A percentile compares a stretch with the other conserved stretches of the same genome.
Conservation (phyloP, 2,329 filamentous ascomycete species). For the Pyrenophora seminiperda region DNA sequence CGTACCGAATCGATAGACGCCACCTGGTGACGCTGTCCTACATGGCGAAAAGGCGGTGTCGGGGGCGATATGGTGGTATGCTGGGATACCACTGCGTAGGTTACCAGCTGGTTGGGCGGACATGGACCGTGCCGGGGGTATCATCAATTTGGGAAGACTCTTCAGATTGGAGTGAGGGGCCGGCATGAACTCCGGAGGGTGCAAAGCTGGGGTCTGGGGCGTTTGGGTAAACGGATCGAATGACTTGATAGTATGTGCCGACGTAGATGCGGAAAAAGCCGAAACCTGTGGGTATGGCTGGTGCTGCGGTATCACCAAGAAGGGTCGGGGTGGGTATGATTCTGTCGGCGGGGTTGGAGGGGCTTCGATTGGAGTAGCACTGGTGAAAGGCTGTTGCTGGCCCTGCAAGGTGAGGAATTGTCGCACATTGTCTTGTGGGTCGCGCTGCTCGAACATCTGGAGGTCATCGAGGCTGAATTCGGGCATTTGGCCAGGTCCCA, state of each 20-base stretch:
- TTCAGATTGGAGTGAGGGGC: constrained; percentile 58
- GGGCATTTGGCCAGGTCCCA: constrained; percentile 71
- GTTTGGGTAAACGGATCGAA: constrained; percentile 32
- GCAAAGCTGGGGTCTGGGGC: constrained; percentile 38
- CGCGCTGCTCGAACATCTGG: constrained; percentile 69
- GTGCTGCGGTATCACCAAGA: constrained; percentile 38
- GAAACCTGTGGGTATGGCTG: constrained; percentile 37
- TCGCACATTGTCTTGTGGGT: constrained; percentile 90
- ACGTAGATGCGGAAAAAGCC: constrained; percentile 45
- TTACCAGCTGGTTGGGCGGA: constrained; percentile 41
- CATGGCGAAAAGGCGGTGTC: constrained; percentile 54
- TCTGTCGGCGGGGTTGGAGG: constrained; percentile 48
- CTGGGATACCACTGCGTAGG: constrained; percentile 31
- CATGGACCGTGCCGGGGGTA: constrained; percentile 54
- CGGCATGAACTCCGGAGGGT: constrained; percentile 49
- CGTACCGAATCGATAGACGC: constrained; percentile 78
- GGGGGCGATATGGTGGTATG: constrained; percentile 36
- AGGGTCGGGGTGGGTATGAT: constrained; percentile 46
- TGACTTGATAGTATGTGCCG: constrained; percentile 39
- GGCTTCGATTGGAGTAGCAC: constrained; percentile 67
- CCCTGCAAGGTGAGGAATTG: constrained; percentile 90
- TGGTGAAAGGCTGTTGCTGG: constrained; percentile 63
- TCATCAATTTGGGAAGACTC: constrained; percentile 61
- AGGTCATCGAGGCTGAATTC: constrained; percentile 75
- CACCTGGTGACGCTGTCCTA: constrained; percentile 59